Evolutionary conservation across 805 yeast genomes (phyloP), one percentile per base, ranked within the genome.

Genomic region (Schwanniomyces pseudopolymorphus): DNA sequence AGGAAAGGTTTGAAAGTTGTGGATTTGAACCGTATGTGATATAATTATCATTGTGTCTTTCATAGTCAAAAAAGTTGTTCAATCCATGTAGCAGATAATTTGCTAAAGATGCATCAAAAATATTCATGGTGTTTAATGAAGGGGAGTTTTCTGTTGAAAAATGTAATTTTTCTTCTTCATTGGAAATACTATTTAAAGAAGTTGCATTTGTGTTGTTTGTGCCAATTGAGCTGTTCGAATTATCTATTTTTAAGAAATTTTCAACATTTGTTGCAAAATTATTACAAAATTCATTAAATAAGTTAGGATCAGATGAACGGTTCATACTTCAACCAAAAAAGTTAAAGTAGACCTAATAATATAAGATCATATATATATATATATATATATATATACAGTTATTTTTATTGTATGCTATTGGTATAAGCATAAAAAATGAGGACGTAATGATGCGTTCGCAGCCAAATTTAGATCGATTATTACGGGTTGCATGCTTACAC

Each of bases 221-320:
- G 5, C 20, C 11, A 7, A 31, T 14, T 31, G 35, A 31, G 3
- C 35, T 17, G 13, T 31, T 31, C 3, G 35, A 31, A 31, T 31
- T 16, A 13, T 36, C 39, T 20, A 36, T 4, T 5, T 36, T 20
- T 36, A 20, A 4, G 16, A 36, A 21, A 36, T 36, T 36, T 36
- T 36, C 39, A 9, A 36, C 25, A 36, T 36, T 36, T 21, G 39
- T 20, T 19, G 25, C 25, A 20, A 36, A 36, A 36, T 36, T 36
- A 19, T 36, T 21, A 36, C 22, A 36, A 36, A 36, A 36, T 13
- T 36, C 39, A 36, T 36, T 36, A n/a, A 19, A 36, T 36, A 36
- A 36, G 25, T 20, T 36, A 10, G 39, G 4, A 13, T 36, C 39
- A 20, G 16, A 6, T 20, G 39, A n/a, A 36, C 11, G 25, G 11